Conservation (phyloP, 495 filamentous ascomycete species). For the Penicillium desertorum region DNA sequence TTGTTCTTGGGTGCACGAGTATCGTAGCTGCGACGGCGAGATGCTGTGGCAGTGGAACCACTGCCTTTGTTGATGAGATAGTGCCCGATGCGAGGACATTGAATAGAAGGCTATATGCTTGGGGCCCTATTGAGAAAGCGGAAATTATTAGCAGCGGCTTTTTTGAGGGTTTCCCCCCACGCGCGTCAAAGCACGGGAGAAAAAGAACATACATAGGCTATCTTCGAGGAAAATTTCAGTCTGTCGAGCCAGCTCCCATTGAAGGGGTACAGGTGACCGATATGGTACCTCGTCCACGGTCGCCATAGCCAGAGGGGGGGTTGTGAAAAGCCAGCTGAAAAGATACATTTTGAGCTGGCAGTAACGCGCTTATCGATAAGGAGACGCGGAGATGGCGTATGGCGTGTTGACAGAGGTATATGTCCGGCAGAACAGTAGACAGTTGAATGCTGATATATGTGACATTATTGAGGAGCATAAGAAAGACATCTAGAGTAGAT, state of each 20-base stretch:
- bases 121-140: slow-evolving; percentile 53
- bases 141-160: slow-evolving; percentile 14
- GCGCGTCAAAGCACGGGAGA: neutral
- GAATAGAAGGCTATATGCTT: slow-evolving; percentile 67
- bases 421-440: neutral
- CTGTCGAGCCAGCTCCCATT: slow-evolving; percentile 62
- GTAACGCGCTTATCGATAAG: slow-evolving; percentile 34
- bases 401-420: neutral
- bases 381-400: neutral
- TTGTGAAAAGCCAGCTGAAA: slow-evolving; percentile 6
- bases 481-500: neutral
- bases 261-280: slow-evolving; percentile 53
- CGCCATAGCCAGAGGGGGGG: slow-evolving; percentile 21
- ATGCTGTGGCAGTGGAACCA: slow-evolving; percentile 54
- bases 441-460: neutral
- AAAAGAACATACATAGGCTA: slow-evolving; percentile 56
- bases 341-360: slow-evolving; percentile 15
- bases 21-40: slow-evolving; percentile 68
- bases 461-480: neutral
- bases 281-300: slow-evolving; percentile 35
- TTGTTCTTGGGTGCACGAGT: slow-evolving; percentile 68
- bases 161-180: neutral
- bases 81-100: slow-evolving; percentile 61
- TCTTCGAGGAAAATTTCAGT: slow-evolving; percentile 75
- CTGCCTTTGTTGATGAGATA: slow-evolving; percentile 42